A percentile compares a stretch with the other conserved stretches of the same genome.
phyloP scores from a whole-genome alignment of 805 yeast genomes.

The Cyberlindnera misumaiensis region DNA sequence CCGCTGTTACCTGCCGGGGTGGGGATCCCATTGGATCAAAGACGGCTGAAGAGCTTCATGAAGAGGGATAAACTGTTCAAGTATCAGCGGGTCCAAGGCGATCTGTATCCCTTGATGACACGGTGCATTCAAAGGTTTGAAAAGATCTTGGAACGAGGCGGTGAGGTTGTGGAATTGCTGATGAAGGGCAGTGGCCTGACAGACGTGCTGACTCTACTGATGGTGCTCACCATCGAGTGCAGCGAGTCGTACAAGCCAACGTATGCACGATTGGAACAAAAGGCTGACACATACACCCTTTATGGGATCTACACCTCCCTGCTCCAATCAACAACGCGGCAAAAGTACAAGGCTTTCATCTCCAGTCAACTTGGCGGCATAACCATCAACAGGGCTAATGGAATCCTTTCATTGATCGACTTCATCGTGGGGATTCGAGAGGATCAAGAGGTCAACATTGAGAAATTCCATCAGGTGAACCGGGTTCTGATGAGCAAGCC shows the following conservation, averaged over 20 bases:
- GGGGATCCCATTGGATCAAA: conserved; percentile 58
- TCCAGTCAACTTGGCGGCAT: conserved; percentile 44
- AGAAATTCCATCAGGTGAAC: conserved; percentile 61
- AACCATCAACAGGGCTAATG: conserved; percentile 56
- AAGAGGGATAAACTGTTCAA: conserved; percentile 15
- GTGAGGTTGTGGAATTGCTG: conserved; percentile 37
- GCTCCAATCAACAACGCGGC: conserved; percentile 41
- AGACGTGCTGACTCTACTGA: conserved; percentile 45
- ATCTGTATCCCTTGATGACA: neutral
- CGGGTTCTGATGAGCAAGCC: conserved; percentile 63
- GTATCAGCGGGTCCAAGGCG: conserved; percentile 7
- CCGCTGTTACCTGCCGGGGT: conserved; percentile 49
- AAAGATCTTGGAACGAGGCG: conserved; percentile 19
- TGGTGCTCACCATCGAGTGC: conserved; percentile 36
- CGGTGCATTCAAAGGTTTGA: conserved; percentile 15
- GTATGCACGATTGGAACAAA: conserved; percentile 29
- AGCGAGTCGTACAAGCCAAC: conserved; percentile 3
- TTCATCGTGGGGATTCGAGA: conserved; percentile 73
- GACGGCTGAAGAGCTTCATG: conserved; percentile 47
- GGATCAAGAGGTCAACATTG: conserved; percentile 57
- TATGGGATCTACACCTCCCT: conserved; percentile 54
- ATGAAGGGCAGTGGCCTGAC: conserved; percentile 62
- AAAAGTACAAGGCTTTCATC: conserved; percentile 40
- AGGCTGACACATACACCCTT: conserved; percentile 63
- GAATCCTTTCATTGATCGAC: conserved; percentile 70